Base-by-base conservation (phyloP, 2,329 filamentous ascomycete species). In the Diaporthe helianthi region DNA sequence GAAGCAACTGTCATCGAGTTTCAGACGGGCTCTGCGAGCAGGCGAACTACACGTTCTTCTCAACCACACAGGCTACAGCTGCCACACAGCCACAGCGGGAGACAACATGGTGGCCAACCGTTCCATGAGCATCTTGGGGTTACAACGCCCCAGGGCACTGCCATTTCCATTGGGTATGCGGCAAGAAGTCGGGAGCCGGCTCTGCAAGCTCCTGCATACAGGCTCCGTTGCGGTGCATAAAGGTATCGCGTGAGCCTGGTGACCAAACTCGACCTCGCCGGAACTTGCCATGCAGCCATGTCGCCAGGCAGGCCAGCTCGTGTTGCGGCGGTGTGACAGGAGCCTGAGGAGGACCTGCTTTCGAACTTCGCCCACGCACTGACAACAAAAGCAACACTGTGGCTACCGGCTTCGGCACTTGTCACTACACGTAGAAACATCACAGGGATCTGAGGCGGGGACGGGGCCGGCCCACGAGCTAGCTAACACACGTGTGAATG, bases 171-270 rank as follows among this genome's bases (percentile, higher is more conserved):
- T 71, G 69, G 69, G 31, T 53, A 19, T 52, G 61, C 53, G 49
- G 44, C 19, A 26, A 55, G 29, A 36, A n/a, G 19, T 61, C 51
- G 49, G 44, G 65, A 41, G 65, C 69, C 54, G 53, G 47, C 68
- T 53, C 65, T 71, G 67, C 58, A 60, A 24, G 33, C 66, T 60
- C 66, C 66, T 71, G 69, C 69, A 71, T 69, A 55, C n/a, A 67
- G 67, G 61, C 69, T 44, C 69, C 69, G 54, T 67, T 49, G 31
- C 33, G 12, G 47, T 71, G 69, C 69, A 71, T 71, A 41, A 49
- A 49, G 44, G 41, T 52, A 71, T 29, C 63, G 63, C n/a, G n/a
- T n/a, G n/a, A n/a, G n/a, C n/a, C n/a, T n/a, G 29, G 44, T 33
- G 64, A 47, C 61, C 60, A 69, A 15, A 46, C 51, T 26, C 53